Percentiles rank a stretch among this genome's conserved stretches.
Evolutionary conservation across 129 eudicot species (phyloP).

Genomic region (Artemisia annua): DNA sequence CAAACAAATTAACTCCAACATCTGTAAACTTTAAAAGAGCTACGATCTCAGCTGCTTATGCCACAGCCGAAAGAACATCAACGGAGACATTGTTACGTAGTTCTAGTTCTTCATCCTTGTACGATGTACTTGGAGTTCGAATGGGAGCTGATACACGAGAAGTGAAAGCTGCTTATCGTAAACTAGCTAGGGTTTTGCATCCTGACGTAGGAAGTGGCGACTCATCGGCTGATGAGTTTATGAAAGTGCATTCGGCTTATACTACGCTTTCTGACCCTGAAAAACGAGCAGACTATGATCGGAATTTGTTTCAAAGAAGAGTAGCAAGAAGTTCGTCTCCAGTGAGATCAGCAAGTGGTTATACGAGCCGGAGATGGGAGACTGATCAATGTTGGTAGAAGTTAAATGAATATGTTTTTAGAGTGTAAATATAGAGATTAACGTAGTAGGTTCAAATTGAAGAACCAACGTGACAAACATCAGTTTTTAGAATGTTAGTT

Average conservation of each 20-base stretch:
- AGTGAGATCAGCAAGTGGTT: background rate
- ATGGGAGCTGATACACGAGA: constrained; percentile 19
- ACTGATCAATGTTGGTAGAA: constrained; percentile 34
- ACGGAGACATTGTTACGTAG: background rate
- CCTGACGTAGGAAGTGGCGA: constrained; percentile 25
- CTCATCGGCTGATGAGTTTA: constrained; percentile 20
- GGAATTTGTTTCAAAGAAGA: constrained; percentile 3
- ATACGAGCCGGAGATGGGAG: constrained; percentile 26
- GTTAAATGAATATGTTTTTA: background rate
- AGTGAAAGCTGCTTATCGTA: constrained; percentile 27
- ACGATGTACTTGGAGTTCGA: constrained; percentile 26
- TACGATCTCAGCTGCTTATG: constrained; percentile 9
- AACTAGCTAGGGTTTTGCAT: constrained; percentile 31
- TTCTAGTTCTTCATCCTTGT: constrained; percentile 3
- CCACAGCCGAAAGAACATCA: constrained; percentile 18
- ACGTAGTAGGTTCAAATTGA: too few species aligned
- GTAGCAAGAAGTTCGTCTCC: background rate
- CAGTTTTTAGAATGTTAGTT: too few species aligned
- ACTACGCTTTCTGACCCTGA: constrained; percentile 18
- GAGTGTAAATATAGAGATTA: too few species aligned
- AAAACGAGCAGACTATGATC: constrained; percentile 28
- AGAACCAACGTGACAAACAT: too few species aligned
- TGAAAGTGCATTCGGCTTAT: constrained; percentile 29
- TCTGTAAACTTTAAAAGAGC: background rate
- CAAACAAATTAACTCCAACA: background rate